phyloP scores from a whole-genome alignment of 1,284 basidiomycete genomes.

The Ustilago esculenta region DNA sequence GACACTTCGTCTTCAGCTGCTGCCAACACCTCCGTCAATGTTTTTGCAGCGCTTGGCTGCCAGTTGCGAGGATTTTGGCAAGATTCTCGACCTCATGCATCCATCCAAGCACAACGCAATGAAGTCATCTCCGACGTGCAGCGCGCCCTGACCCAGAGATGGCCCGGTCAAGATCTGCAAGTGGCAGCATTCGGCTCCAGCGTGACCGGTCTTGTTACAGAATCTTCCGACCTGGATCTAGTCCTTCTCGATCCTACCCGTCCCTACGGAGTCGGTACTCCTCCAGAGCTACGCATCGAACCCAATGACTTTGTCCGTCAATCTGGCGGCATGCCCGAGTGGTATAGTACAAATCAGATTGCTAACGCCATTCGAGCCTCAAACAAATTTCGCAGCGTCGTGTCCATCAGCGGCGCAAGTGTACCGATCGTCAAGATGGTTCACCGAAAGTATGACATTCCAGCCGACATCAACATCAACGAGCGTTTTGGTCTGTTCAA shows the following conservation, averaged over 20 bases:
- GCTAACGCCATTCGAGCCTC: conserved; percentile 23
- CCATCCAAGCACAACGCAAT: conserved; percentile 8
- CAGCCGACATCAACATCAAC: conserved; percentile 59
- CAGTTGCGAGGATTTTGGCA: conserved; percentile 45
- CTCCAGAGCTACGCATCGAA: conserved; percentile 14
- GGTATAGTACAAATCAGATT: conserved; percentile 38
- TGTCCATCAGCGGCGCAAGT: conserved; percentile 42
- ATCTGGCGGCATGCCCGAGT: conserved; percentile 37
- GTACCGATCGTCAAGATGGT: conserved; percentile 62
- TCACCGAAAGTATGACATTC: conserved; percentile 25
- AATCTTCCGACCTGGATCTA: conserved; percentile 53
- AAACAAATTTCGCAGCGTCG: conserved; percentile 19
- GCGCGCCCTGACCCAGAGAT: conserved; percentile 30
- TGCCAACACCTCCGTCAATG: conserved; percentile 8
- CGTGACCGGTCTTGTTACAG: conserved; percentile 49
- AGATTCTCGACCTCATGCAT: conserved; percentile 22
- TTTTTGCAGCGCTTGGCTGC: conserved; percentile 23
- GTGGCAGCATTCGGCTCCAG: conserved; percentile 59
- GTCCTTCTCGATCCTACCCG: conserved; percentile 54
- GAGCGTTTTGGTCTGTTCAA: conserved; percentile 59
- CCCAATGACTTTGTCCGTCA: conserved; percentile 6
- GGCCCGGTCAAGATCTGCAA: conserved; percentile 40
- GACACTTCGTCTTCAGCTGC: background rate
- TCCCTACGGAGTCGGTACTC: conserved; percentile 45
- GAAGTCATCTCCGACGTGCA: conserved; percentile 46